phyloP scores from a whole-genome alignment of 768 basidiomycete genomes.

The Paxillus rubicundulus region DNA sequence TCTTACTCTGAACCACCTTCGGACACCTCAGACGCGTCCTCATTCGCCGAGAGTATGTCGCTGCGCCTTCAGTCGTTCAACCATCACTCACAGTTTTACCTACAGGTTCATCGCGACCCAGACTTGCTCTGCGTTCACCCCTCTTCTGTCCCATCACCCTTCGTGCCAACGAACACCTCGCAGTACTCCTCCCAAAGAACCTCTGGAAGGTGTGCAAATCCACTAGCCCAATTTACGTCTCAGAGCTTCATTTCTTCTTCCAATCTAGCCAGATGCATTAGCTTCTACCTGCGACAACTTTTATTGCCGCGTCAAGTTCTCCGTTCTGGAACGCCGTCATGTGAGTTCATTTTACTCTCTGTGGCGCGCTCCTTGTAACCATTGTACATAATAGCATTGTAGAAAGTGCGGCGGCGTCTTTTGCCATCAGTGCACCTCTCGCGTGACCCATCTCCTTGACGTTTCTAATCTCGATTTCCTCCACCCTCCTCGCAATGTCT shows the following conservation, averaged over 20 bases:
- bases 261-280: slow-evolving; percentile 54
- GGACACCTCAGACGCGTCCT: slow-evolving; percentile 20
- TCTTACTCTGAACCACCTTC: slow-evolving; percentile 5
- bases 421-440: slow-evolving; percentile 60
- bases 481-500: slow-evolving; percentile 65
- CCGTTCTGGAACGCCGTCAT: slow-evolving; percentile 72
- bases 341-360: slow-evolving; percentile 40
- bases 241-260: slow-evolving; percentile 14
- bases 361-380: slow-evolving; percentile 6
- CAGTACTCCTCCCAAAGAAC: slow-evolving; percentile 63
- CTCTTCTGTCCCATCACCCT: slow-evolving; percentile 17
- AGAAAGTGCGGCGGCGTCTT: slow-evolving; percentile 82
- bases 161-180: slow-evolving; percentile 67
- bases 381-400: slow-evolving; percentile 56
- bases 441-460: slow-evolving; percentile 64
- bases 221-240: background rate
- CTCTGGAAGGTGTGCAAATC: slow-evolving; percentile 66
- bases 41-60: slow-evolving; percentile 16
- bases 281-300: slow-evolving; percentile 71
- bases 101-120: slow-evolving; percentile 24
- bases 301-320: slow-evolving; percentile 62
- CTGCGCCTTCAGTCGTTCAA: background rate
- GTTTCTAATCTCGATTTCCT: slow-evolving; percentile 69
- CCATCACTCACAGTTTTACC: background rate
- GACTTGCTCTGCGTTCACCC: slow-evolving; percentile 15